These are phyloP conservation scores for Piromyces sp. DNA, from an alignment of 192 early-diverging fungal species.

Conservation along the genomic window DNA sequence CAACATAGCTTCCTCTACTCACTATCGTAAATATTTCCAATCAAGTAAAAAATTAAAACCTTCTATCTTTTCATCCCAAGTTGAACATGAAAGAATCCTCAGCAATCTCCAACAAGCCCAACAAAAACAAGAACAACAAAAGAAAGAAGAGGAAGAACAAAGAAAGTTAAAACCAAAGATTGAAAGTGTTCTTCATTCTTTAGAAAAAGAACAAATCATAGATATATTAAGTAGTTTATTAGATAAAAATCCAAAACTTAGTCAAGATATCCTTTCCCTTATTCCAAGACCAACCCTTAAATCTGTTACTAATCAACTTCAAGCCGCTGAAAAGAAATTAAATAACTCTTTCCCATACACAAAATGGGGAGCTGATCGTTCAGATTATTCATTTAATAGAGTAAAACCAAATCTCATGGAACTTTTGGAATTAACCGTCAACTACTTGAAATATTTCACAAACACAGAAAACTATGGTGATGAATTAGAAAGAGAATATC, in stretches of 20 bases:
- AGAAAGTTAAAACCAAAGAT: neutral
- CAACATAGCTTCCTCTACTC: neutral
- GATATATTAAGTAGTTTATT: slow-evolving; percentile 54
- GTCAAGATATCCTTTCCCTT: slow-evolving; percentile 45
- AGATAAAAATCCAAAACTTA: slow-evolving; percentile 50
- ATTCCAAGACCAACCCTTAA: slow-evolving; percentile 72
- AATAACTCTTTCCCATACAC: slow-evolving; percentile 73
- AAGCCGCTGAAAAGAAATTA: slow-evolving; percentile 48
- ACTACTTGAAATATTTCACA: slow-evolving; percentile 29
- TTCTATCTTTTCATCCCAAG: neutral
- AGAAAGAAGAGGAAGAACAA: neutral
- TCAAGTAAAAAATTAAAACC: neutral
- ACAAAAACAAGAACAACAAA: neutral
- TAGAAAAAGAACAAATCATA: slow-evolving; percentile 59
- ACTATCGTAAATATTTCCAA: neutral
- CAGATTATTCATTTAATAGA: slow-evolving; percentile 75
- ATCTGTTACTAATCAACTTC: slow-evolving; percentile 47
- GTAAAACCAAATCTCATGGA: slow-evolving; percentile 59
- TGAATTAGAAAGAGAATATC: slow-evolving; percentile 68
- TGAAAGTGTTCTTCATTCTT: slow-evolving; percentile 5
- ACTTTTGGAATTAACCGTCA: slow-evolving; percentile 25
- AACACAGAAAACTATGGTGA: slow-evolving; percentile 33
- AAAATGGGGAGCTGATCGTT: slow-evolving; percentile 55
- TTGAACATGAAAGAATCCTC: neutral
- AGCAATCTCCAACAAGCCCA: neutral